Conservation (phyloP, 2,329 filamentous ascomycete species). For the Dryadomyces quercus-mongolicae region DNA sequence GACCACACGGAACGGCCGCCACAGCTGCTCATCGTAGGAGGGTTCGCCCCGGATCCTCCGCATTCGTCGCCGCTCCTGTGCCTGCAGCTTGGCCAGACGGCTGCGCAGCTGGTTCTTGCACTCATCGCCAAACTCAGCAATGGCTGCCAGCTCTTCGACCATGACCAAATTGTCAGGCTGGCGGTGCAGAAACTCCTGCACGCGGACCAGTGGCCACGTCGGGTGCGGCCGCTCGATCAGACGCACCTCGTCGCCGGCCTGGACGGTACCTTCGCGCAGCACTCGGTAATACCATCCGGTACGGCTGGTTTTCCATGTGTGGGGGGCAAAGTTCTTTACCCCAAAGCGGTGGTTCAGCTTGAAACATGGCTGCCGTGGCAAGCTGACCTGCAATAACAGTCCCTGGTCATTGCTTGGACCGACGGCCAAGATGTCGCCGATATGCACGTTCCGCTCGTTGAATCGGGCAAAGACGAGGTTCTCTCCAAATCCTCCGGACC, state of each 20-base stretch:
- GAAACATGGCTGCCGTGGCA: slow-evolving; percentile 54
- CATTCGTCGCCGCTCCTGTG: slow-evolving; percentile 11
- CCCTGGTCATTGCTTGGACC: slow-evolving; percentile 18
- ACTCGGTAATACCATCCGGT: slow-evolving; percentile 59
- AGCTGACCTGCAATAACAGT: slow-evolving; percentile 43
- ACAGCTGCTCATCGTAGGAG: slow-evolving; percentile 18
- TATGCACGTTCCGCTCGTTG: slow-evolving; percentile 54
- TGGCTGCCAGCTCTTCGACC: slow-evolving; percentile 37
- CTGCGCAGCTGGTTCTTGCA: slow-evolving; percentile 33
- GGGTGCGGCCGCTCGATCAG: slow-evolving; percentile 44
- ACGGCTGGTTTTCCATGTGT: slow-evolving; percentile 41
- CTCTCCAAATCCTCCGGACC: slow-evolving; percentile 50
- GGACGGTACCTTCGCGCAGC: slow-evolving; percentile 39
- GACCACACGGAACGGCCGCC: slow-evolving; percentile 34
- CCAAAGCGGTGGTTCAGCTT: slow-evolving; percentile 58
- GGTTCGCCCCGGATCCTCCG: slow-evolving; percentile 11
- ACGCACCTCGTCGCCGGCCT: slow-evolving; percentile 42
- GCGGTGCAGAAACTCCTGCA: slow-evolving; percentile 51
- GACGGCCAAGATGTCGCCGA: slow-evolving; percentile 47
- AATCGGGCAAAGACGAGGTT: slow-evolving; percentile 46
- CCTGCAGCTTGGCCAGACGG: slow-evolving; percentile 33
- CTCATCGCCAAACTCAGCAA: slow-evolving; percentile 38
- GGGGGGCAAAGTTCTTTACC: slow-evolving; percentile 47
- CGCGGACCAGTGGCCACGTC: slow-evolving; percentile 48
- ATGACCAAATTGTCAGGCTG: slow-evolving; percentile 36